A percentile compares a stretch with the other conserved stretches of the same genome.
Evolutionary conservation across 345 rosid species (phyloP).

Genomic region (Aegle marmelos): DNA sequence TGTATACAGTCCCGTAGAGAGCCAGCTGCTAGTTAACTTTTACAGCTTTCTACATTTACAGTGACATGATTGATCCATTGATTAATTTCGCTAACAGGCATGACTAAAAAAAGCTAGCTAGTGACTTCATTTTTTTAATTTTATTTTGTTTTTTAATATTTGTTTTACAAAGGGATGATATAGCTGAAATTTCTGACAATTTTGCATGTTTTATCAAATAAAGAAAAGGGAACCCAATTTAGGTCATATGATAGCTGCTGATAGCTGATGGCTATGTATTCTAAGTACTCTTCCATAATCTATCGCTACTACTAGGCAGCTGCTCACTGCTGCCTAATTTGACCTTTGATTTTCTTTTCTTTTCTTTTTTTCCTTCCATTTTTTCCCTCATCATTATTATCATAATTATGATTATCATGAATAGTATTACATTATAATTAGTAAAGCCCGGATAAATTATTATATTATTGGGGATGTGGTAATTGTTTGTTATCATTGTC

Average conservation of each 20-base stretch:
- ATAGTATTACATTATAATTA: neutral
- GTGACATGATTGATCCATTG: constrained; percentile 52
- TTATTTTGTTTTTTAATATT: neutral
- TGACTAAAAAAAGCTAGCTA: constrained; percentile 35
- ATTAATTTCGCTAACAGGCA: constrained; percentile 22
- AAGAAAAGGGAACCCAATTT: neutral
- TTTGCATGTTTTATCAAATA: constrained; percentile 27
- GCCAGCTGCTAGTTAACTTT: neutral
- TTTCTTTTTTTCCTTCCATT: neutral
- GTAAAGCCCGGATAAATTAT: too few relatives aligned
- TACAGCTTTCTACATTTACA: constrained; percentile 34
- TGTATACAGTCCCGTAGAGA: too few relatives aligned
- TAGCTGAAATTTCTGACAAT: constrained; percentile 34
- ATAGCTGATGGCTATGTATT: neutral
- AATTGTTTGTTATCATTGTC: constrained; percentile 15
- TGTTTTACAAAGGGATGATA: neutral
- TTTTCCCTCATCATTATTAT: neutral
- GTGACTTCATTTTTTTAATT: neutral
- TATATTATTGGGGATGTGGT: neutral
- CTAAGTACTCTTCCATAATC: neutral
- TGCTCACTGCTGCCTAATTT: constrained; percentile 22
- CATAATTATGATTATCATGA: neutral
- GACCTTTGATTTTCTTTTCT: neutral
- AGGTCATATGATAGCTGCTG: constrained; percentile 1
- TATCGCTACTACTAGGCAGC: neutral